Evolutionary conservation across 1,139 yeast genomes (phyloP).

Genomic region (Scheffersomyces stambukii): DNA sequence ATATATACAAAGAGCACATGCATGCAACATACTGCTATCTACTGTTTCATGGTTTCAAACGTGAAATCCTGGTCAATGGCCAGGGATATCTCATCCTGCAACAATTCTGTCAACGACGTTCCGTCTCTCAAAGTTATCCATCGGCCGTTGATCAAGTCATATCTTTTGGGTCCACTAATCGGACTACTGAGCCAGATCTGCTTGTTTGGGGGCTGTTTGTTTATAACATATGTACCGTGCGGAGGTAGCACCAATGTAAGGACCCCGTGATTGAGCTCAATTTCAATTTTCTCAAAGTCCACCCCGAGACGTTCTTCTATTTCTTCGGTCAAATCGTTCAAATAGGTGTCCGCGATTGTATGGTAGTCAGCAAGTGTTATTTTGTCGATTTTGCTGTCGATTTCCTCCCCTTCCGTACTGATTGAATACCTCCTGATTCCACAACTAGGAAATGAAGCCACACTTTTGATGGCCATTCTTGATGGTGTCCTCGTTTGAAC

Average conservation of each 20-base stretch:
- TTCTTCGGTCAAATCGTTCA: slow-evolving; percentile 60
- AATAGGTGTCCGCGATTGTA: slow-evolving; percentile 51
- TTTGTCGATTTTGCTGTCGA: slow-evolving; percentile 48
- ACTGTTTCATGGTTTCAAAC: slow-evolving; percentile 21
- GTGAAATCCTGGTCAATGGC: slow-evolving; percentile 30
- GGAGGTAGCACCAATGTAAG: slow-evolving; percentile 64
- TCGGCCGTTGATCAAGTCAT: slow-evolving; percentile 51
- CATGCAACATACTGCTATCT: slow-evolving; percentile 5
- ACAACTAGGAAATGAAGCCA: slow-evolving; percentile 2
- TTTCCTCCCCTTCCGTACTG: slow-evolving; percentile 47
- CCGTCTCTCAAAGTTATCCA: slow-evolving; percentile 66
- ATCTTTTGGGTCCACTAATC: slow-evolving; percentile 80
- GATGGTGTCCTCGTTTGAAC: neutral
- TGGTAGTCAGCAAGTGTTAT: slow-evolving; percentile 53
- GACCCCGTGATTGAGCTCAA: slow-evolving; percentile 84
- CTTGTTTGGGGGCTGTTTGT: slow-evolving; percentile 90
- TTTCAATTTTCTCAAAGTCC: slow-evolving; percentile 57
- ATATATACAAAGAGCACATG: no score
- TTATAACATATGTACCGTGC: slow-evolving; percentile 78
- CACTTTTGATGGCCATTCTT: slow-evolving; percentile 2
- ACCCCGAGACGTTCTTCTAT: slow-evolving; percentile 66
- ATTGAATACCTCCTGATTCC: slow-evolving; percentile 16
- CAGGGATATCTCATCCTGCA: slow-evolving; percentile 43
- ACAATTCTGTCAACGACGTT: slow-evolving; percentile 40
- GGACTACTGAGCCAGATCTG: slow-evolving; percentile 95